phyloP scores from a whole-genome alignment of 2,329 filamentous ascomycete species.

The Aspergillus pseudoglaucus region DNA sequence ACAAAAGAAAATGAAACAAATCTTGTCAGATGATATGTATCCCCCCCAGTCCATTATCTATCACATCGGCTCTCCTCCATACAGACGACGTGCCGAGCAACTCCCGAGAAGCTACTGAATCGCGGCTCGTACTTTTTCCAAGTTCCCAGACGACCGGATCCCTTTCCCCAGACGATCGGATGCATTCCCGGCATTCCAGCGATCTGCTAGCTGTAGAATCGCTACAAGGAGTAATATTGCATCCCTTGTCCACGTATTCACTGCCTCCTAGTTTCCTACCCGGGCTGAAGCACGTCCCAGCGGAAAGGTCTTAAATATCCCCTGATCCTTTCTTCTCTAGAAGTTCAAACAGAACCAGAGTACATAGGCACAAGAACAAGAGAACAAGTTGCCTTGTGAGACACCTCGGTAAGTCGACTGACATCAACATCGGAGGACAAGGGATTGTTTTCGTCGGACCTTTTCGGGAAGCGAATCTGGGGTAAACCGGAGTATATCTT shows the following conservation, averaged over 20 bases:
- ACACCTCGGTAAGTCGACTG: background rate
- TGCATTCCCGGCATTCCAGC: background rate
- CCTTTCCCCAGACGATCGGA: background rate
- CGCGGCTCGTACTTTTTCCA: no score
- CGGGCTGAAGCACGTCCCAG: background rate
- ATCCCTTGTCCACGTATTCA: slow-evolving; percentile 1
- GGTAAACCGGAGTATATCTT: background rate
- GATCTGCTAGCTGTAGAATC: background rate
- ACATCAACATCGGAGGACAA: background rate
- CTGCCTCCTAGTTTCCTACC: background rate
- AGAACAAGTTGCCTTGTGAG: background rate
- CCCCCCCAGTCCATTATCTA: no score
- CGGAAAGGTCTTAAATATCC: background rate
- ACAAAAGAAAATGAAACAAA: no score
- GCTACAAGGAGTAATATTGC: background rate
- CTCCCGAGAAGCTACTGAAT: no score
- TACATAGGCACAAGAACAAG: no score
- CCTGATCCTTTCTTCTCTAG: background rate
- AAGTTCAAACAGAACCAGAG: no score
- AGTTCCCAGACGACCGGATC: no score
- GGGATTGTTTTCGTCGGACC: background rate
- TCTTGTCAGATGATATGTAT: no score
- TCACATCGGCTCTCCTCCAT: no score
- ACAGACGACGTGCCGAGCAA: no score
- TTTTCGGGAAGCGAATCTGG: background rate